These are phyloP conservation scores for Hypholoma sublateritium DNA, from an alignment of 768 basidiomycete species.

Conservation along the genomic window DNA sequence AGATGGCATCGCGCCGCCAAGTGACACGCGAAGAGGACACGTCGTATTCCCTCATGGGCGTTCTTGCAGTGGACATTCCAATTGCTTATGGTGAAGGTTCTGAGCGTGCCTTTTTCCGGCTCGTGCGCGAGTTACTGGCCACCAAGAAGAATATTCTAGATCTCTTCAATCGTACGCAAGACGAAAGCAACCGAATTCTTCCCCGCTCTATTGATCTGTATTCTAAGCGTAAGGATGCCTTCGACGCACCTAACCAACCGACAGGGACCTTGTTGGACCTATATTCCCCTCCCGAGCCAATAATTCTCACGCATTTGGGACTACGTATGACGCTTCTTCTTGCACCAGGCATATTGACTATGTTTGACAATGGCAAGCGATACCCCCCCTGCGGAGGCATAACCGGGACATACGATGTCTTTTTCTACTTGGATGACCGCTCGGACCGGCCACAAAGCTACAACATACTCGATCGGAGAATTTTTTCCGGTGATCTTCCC, in stretches of 20 bases:
- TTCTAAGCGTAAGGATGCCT: background rate
- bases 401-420: background rate
- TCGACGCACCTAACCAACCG: background rate
- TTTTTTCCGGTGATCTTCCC: background rate
- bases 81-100: slow-evolving; percentile 2
- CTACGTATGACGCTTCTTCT: background rate
- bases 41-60: slow-evolving; percentile 2
- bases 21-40: background rate
- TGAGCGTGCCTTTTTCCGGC: slow-evolving; percentile 1
- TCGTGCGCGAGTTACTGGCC: background rate
- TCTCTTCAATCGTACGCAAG: background rate
- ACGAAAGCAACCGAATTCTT: background rate
- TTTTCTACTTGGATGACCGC: background rate
- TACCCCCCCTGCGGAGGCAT: background rate
- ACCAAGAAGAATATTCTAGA: background rate
- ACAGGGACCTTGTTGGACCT: background rate
- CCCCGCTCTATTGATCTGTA: background rate
- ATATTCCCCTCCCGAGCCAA: background rate
- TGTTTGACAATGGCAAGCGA: background rate
- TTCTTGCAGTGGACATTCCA: background rate
- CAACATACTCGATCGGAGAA: background rate
- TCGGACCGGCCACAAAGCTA: background rate
- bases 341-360: background rate
- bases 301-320: background rate
- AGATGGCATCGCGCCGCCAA: background rate